A percentile compares a stretch with the other conserved stretches of the same genome.
These are phyloP conservation scores for Agrocybe chaxingu DNA, from an alignment of 768 basidiomycete genomes.

Conservation along the genomic window DNA sequence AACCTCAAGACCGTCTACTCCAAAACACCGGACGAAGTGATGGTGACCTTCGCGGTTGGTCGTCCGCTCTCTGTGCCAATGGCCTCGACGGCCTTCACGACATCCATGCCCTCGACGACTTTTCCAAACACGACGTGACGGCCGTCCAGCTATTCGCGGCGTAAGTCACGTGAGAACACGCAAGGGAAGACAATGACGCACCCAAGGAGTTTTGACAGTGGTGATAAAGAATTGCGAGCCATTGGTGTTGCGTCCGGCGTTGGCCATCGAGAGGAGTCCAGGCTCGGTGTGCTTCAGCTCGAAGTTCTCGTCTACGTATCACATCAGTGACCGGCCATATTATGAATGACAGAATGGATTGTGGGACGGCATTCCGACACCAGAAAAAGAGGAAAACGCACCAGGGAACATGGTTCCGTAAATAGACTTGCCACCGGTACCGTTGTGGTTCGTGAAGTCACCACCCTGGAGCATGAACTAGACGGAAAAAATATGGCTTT, in stretches of 20 bases:
- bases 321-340: neutral
- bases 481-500: neutral
- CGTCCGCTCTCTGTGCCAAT: conserved; percentile 35
- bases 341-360: neutral
- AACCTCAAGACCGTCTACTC: conserved; percentile 10
- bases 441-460: conserved; percentile 75
- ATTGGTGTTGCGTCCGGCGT: conserved; percentile 78
- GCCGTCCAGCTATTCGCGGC: conserved; percentile 46
- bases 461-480: conserved; percentile 88
- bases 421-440: conserved; percentile 83
- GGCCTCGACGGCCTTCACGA: conserved; percentile 60
- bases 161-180: neutral
- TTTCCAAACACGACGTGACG: conserved; percentile 74
- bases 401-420: conserved; percentile 79
- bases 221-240: conserved; percentile 87
- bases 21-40: conserved; percentile 56
- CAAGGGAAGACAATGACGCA: conserved; percentile 16
- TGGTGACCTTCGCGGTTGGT: conserved; percentile 45
- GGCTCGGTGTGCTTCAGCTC: conserved; percentile 63
- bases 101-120: conserved; percentile 58
- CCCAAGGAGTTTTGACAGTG: conserved; percentile 66
- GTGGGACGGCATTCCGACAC: neutral
- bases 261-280: conserved; percentile 77
- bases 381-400: conserved; percentile 25
- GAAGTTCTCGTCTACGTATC: conserved; percentile 75